Conservation (phyloP, 257 asterid genomes). For the Fraxinus excelsior region DNA sequence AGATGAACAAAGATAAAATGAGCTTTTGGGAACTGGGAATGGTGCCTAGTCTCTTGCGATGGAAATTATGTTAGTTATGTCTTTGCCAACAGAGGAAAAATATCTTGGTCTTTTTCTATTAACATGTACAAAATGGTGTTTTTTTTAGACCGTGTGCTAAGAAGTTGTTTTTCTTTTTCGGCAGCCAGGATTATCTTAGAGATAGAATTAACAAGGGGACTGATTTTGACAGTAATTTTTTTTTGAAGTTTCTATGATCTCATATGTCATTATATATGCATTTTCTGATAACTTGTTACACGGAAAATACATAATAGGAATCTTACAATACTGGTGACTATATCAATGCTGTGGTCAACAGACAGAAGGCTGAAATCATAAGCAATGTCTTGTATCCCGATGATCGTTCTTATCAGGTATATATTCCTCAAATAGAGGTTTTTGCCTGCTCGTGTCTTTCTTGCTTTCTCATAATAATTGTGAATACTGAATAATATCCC, state of each 20-base stretch:
- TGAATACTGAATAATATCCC: not conserved
- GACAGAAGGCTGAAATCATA: constrained; percentile 55
- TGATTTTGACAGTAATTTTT: not conserved
- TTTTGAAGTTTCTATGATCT: not conserved
- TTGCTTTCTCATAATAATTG: not conserved
- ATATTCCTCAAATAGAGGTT: not conserved
- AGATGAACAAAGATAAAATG: not conserved
- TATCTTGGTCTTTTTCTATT: not conserved
- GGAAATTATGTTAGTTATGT: not conserved
- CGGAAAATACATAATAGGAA: constrained; percentile 38
- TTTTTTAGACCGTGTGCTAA: not conserved
- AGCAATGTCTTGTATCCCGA: constrained; percentile 56
- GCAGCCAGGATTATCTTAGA: not conserved
- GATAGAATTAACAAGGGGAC: not conserved
- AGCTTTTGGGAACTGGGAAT: not conserved
- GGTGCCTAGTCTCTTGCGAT: not conserved
- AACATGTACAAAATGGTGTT: not conserved
- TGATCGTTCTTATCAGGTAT: constrained; percentile 61
- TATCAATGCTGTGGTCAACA: constrained; percentile 43
- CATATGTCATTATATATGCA: not conserved
- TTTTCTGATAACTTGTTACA: not conserved
- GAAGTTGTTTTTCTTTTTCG: not conserved
- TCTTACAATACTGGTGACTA: constrained; percentile 56
- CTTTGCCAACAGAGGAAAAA: not conserved
- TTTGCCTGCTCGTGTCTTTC: not conserved